Evolutionary conservation across 1,284 basidiomycete genomes (phyloP), one percentile per base, ranked within the genome.

Genomic region (Puccinia hordei): DNA sequence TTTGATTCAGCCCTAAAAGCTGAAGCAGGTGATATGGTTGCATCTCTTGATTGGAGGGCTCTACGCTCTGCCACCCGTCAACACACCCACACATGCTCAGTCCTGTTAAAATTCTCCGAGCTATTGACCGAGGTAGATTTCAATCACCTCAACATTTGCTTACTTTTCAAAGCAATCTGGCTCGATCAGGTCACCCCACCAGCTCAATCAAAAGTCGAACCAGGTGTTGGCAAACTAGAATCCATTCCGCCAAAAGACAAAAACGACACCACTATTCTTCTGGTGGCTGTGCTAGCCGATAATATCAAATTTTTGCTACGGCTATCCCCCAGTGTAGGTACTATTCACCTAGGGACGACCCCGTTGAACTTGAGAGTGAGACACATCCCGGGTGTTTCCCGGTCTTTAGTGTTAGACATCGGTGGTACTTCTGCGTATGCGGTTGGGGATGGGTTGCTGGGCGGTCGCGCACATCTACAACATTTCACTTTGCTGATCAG

Each of bases 81-180:
- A 19, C 72, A 73, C 35, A 73, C 72, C 24, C 72, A 73, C 12
- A 61, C 57, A 13, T 73, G 72, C 33, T 73, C 72, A 27, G 72
- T 61, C n/a, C 53, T 73, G 30, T 57, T 73, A n/a, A 73, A 73
- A 30, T 73, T 73, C 41, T 73, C 72, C 17, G 51, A 73, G 38
- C 53, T 73, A 38, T 61, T 46, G 57, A 73, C 72, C 13, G 72
- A 73, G 57, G 72, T 73, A 24, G 72, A 73, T 46, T 73, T 73
- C 72, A 73, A 61, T 73, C 72, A 73, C 22, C 57, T 73, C 24
- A 55, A 73, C n/a, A 73, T 73, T 6, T 73, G 53, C n/a, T 35
- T 73, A 27, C 72, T 73, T 19, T 73, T 73, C 38, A 73, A 73
- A 59, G 72, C 72, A n/a, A 73, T 73, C 41, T 73, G 72, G 72